Conservation (phyloP, 2,329 filamentous ascomycete species). For the Aspergillus ibericus region DNA sequence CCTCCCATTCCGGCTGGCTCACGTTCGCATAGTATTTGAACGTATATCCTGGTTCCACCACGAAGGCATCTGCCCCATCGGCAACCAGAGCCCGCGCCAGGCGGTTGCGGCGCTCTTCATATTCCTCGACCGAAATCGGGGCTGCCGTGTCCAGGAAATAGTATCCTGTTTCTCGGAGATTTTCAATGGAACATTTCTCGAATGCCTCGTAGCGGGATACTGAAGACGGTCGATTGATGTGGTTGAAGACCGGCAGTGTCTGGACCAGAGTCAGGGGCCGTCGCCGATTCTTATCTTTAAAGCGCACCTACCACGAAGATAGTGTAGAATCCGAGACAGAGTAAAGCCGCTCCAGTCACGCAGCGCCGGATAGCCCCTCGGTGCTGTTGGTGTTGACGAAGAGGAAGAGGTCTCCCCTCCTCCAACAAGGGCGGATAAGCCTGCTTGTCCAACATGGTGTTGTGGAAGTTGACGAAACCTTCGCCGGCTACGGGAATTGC, state of each 20-base stretch:
- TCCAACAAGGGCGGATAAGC: not conserved
- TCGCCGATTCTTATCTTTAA: not conserved
- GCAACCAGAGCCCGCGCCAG: constrained; percentile 56
- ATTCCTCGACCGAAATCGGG: constrained; percentile 54
- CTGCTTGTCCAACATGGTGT: not conserved
- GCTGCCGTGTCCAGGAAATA: constrained; percentile 36
- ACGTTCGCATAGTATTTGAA: constrained; percentile 66
- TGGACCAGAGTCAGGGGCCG: not conserved
- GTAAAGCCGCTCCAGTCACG: not conserved
- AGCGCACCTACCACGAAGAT: not conserved
- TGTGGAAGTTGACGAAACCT: not conserved
- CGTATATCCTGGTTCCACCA: constrained; percentile 64
- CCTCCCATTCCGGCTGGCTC: constrained; percentile 62
- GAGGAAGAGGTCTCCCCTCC: not conserved
- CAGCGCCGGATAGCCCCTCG: not conserved
- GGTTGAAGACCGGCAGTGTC: not conserved
- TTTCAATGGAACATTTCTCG: constrained; percentile 55
- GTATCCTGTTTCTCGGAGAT: constrained; percentile 39
- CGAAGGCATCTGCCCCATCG: constrained; percentile 58
- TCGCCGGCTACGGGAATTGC: not conserved
- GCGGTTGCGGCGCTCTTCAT: constrained; percentile 56
- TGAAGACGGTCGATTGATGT: not conserved
- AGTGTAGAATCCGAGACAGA: not conserved
- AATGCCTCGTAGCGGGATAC: constrained; percentile 21
- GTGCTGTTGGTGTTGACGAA: not conserved